phyloP scores from a whole-genome alignment of 129 eudicot species.

The Logfia minima region DNA sequence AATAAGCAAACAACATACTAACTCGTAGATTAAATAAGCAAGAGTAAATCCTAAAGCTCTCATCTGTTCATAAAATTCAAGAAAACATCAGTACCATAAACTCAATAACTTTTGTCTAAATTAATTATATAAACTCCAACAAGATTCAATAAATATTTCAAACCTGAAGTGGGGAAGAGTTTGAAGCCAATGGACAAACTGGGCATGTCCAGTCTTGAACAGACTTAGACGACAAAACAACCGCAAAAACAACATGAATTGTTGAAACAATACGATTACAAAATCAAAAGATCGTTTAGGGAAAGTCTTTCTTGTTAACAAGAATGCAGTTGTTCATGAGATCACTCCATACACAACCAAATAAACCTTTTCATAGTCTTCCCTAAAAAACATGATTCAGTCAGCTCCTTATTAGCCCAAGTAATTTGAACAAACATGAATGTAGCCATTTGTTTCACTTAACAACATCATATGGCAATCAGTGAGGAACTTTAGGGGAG shows the following conservation, averaged over 20 bases:
- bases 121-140: too few relatives aligned
- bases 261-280: slow-evolving; percentile 82
- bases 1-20: slow-evolving; percentile 61
- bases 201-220: slow-evolving; percentile 93
- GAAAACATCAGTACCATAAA: neutral
- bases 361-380: slow-evolving; percentile 42
- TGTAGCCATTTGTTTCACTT: neutral
- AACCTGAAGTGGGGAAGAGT: slow-evolving; percentile 72
- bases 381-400: slow-evolving; percentile 36
- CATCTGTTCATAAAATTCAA: slow-evolving; percentile 58
- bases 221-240: slow-evolving; percentile 50
- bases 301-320: slow-evolving; percentile 53
- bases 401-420: neutral
- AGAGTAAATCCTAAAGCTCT: slow-evolving; percentile 54
- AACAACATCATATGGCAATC: slow-evolving; percentile 12
- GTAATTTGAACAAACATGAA: slow-evolving; percentile 15
- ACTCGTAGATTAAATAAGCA: slow-evolving; percentile 75
- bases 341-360: slow-evolving; percentile 51
- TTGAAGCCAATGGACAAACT: slow-evolving; percentile 75
- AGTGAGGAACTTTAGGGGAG: slow-evolving; percentile 24
- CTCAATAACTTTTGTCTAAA: neutral
- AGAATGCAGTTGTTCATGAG: slow-evolving; percentile 65
- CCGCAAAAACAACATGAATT: slow-evolving; percentile 70
- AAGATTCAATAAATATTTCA: too few relatives aligned
- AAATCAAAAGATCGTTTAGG: slow-evolving; percentile 71